These are phyloP conservation scores for Coccinonectria pachysandricola DNA, from an alignment of 2,329 filamentous ascomycete species.

Conservation along the genomic window DNA sequence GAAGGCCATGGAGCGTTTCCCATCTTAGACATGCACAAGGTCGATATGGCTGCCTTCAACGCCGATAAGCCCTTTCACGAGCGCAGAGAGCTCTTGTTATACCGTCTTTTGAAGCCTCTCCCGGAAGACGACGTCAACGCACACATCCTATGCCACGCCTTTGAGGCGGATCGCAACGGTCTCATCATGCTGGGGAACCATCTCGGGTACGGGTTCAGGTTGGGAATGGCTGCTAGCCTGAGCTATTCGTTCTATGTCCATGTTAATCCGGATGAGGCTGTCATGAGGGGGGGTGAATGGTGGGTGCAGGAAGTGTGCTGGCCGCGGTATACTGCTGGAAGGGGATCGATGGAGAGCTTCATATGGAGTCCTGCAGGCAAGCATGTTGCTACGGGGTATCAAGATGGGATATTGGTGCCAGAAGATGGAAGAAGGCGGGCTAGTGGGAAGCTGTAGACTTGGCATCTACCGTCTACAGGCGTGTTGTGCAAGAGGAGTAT, in stretches of 20 bases:
- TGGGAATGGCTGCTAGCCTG: conserved; percentile 34
- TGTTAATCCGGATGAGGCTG: conserved; percentile 35
- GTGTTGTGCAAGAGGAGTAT: no score
- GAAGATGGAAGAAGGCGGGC: no score
- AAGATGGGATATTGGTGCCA: conserved; percentile 37
- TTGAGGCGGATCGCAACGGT: conserved; percentile 43
- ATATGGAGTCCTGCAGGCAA: conserved; percentile 44
- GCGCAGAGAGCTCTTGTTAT: conserved; percentile 37
- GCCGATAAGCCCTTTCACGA: conserved; percentile 30
- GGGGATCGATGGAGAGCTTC: conserved; percentile 37
- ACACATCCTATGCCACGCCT: conserved; percentile 40
- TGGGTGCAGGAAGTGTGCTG: conserved; percentile 45
- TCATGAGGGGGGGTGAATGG: conserved; percentile 39
- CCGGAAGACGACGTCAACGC: conserved; percentile 29
- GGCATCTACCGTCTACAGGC: not conserved
- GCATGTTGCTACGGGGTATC: conserved; percentile 44
- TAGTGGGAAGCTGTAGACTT: not conserved
- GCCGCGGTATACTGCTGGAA: conserved; percentile 35
- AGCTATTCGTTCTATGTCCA: conserved; percentile 44
- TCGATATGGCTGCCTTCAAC: conserved; percentile 40
- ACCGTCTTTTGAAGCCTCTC: conserved; percentile 36
- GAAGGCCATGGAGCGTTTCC: conserved; percentile 35
- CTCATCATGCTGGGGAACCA: conserved; percentile 41
- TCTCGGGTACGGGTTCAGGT: conserved; percentile 32
- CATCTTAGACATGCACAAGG: conserved; percentile 42